Percentiles rank a stretch among this genome's conserved stretches.
Evolutionary conservation across 1,284 basidiomycete species (phyloP).

Genomic region (Fomitiporia mediterranea): DNA sequence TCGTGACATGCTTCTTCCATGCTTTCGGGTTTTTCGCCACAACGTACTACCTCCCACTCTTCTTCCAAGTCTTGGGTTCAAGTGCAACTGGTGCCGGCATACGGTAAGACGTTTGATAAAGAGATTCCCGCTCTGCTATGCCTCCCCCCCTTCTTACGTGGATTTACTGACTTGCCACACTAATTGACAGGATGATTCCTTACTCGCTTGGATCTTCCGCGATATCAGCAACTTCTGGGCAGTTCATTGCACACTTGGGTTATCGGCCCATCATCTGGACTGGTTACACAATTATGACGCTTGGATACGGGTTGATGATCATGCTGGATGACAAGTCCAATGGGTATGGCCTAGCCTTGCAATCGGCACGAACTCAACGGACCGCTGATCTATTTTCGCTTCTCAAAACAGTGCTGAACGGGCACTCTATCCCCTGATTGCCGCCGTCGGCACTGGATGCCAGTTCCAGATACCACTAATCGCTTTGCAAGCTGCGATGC

Average conservation of each 20-base stretch:
- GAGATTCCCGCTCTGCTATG: not conserved
- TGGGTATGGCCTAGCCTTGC: conserved; percentile 29
- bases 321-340: conserved; percentile 36
- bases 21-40: conserved; percentile 62
- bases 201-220: conserved; percentile 63
- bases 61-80: conserved; percentile 75
- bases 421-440: conserved; percentile 55
- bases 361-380: conserved; percentile 40
- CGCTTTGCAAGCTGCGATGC: conserved; percentile 77
- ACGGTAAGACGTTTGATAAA: conserved; percentile 37
- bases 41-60: conserved; percentile 71
- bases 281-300: conserved; percentile 46
- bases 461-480: conserved; percentile 68
- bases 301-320: conserved; percentile 69
- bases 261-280: conserved; percentile 65
- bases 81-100: conserved; percentile 75
- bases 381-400: not conserved
- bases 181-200: conserved; percentile 59
- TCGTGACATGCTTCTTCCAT: conserved; percentile 63
- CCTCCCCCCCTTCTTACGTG: not conserved
- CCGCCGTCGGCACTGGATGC: conserved; percentile 55
- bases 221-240: conserved; percentile 54
- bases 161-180: not conserved
- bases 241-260: conserved; percentile 54
- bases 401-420: conserved; percentile 45